A percentile compares a stretch with the other conserved stretches of the same genome.
Evolutionary conservation across 1,139 yeast genomes (phyloP).

Genomic region (Nakaseomyces nivariensis): DNA sequence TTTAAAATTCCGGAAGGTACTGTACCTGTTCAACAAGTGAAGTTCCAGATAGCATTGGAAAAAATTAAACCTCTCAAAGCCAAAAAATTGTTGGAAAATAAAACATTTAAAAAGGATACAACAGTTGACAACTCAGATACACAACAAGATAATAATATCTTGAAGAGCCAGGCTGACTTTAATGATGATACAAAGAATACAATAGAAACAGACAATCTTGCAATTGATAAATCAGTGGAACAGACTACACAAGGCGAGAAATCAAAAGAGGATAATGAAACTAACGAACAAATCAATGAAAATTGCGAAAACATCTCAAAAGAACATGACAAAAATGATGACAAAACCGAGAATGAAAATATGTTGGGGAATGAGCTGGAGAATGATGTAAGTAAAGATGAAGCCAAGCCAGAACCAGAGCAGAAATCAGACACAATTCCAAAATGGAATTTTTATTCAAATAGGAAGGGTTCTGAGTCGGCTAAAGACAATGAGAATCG

Average conservation of each 20-base stretch:
- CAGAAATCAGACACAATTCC: background rate
- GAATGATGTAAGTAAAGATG: background rate
- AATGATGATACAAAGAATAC: too few relatives aligned
- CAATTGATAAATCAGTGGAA: too few relatives aligned
- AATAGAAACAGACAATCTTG: too few relatives aligned
- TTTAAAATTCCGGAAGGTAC: background rate
- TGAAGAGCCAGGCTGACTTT: too few relatives aligned
- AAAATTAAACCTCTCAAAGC: background rate
- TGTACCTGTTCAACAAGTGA: conserved; percentile 1
- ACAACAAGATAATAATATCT: too few relatives aligned
- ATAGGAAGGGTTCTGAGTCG: background rate
- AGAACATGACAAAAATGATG: background rate
- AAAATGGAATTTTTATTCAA: background rate
- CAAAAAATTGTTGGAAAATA: background rate
- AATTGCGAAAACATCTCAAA: background rate
- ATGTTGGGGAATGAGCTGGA: too few relatives aligned
- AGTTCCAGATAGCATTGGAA: background rate
- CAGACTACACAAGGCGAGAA: background rate
- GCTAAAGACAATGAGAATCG: background rate
- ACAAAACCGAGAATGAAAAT: background rate
- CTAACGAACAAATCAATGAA: background rate
- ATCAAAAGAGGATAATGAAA: background rate
- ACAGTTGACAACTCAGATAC: background rate
- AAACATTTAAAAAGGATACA: background rate
- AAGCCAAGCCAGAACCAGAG: background rate